These are phyloP conservation scores for Anisodus acutangulus DNA, from an alignment of 257 asterid species.

Conservation along the genomic window DNA sequence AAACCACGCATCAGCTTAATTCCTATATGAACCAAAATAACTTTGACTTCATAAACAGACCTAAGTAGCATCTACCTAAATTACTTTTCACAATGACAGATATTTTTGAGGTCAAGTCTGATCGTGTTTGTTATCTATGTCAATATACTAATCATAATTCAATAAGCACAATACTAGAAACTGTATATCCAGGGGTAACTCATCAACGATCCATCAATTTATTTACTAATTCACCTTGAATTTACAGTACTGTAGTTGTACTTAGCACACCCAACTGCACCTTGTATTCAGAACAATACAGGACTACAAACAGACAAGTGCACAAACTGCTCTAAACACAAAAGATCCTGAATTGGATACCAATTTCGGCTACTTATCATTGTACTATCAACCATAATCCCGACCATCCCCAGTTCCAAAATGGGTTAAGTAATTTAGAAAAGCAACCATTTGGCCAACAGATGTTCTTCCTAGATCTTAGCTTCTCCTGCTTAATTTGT, in stretches of 20 bases:
- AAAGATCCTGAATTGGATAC: background rate
- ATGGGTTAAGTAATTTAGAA: background rate
- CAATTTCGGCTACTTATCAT: background rate
- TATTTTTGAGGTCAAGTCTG: slow-evolving; percentile 1
- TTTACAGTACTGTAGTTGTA: background rate
- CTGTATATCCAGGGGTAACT: background rate
- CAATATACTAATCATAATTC: background rate
- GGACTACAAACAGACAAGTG: background rate
- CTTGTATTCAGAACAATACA: background rate
- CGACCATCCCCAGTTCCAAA: background rate
- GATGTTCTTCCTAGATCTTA: slow-evolving; percentile 9
- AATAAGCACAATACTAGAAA: background rate
- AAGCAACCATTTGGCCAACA: background rate
- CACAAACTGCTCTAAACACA: background rate
- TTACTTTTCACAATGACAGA: slow-evolving; percentile 23
- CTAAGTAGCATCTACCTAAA: slow-evolving; percentile 20
- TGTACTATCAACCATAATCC: background rate
- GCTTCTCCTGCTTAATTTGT: slow-evolving; percentile 13
- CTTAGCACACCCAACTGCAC: background rate
- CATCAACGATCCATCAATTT: background rate
- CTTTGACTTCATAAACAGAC: slow-evolving; percentile 4
- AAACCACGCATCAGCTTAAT: slow-evolving; percentile 19
- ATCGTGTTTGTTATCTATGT: background rate
- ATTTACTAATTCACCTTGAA: background rate
- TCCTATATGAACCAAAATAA: background rate